Conservation (phyloP, 352 stramenopile species). For the Thalassiosira hispida region DNA sequence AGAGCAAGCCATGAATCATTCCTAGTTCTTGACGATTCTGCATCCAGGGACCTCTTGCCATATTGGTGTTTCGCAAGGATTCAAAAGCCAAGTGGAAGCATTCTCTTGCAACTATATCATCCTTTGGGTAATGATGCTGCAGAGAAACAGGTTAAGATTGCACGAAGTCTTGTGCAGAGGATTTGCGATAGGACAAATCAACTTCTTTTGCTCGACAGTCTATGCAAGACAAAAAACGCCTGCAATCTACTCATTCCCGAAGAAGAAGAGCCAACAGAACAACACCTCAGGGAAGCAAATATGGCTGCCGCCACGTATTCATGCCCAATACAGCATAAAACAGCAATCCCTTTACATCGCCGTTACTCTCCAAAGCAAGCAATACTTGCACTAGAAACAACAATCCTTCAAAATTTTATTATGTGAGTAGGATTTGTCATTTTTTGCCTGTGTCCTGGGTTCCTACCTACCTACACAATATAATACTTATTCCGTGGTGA, state of each 20-base stretch:
- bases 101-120: slow-evolving; percentile 73
- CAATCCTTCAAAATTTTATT: slow-evolving; percentile 80
- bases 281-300: slow-evolving; percentile 19
- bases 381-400: slow-evolving; percentile 63
- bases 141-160: slow-evolving; percentile 40
- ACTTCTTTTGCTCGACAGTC: slow-evolving; percentile 68
- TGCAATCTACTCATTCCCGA: slow-evolving; percentile 66
- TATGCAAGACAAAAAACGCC: slow-evolving; percentile 73
- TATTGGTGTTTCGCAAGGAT: slow-evolving; percentile 80
- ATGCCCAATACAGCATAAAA: slow-evolving; percentile 71
- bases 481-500: too few relatives aligned
- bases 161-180: slow-evolving; percentile 40
- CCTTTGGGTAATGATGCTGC: slow-evolving; percentile 59
- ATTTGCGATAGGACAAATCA: slow-evolving; percentile 75
- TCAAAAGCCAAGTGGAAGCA: slow-evolving; percentile 43
- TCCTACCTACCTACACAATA: too few relatives aligned
- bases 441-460: too few relatives aligned
- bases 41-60: slow-evolving; percentile 41
- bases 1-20: slow-evolving; percentile 47
- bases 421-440: too few relatives aligned
- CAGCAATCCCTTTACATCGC: slow-evolving; percentile 65
- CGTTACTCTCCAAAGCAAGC: slow-evolving; percentile 66
- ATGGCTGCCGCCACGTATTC: slow-evolving; percentile 38
- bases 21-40: slow-evolving; percentile 54
- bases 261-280: slow-evolving; percentile 11